Evolutionary conservation across 495 filamentous ascomycete species (phyloP), one percentile per base, ranked within the genome.

Genomic region (Hypoxylon fragiforme): DNA sequence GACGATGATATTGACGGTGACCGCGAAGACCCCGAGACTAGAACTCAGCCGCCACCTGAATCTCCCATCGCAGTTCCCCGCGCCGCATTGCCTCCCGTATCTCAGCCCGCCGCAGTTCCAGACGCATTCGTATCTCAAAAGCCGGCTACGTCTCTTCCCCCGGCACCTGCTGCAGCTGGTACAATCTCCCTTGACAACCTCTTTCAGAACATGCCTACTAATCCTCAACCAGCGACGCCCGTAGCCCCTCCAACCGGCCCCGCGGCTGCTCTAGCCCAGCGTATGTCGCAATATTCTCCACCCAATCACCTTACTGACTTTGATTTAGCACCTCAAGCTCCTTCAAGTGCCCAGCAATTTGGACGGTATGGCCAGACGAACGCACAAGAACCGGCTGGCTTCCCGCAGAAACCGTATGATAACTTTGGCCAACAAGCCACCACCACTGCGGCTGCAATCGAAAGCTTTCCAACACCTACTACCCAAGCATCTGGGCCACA

Each of bases 21-120:
- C 63, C 82, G 91, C 34, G 94, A 99, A 70, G 91, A 97, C 63
- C 83, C 92, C 28, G 95, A 97, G 74, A 97, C 94, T 52, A 85
- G 94, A 57, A 85, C 91, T 62, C 92, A 97, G 66, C 94, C 94
- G 49, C 92, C 92, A 31, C 89, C 94, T 59, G 90, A 95, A 64
- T 97, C 95, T 2, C 94, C 95, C 9, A 84, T 92, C 51, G 84
- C 92, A n/a, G 82, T 86, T 24, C 95, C 94, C 45, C 81, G 91
- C 64, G 87, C 95, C 51, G 85, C 94, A n/a, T 77, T 97, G 19
- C 92, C 95, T 58, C 95, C 94, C 21, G 82, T 83, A 1, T 58
- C 73, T 16, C 79, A 81, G 48, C 68, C 79, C 12, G 60, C 83
- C 49, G 64, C 84, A 39, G 74, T 80, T 45, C 74, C 79, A 3